Percentiles rank a stretch among this genome's conserved stretches.
Evolutionary conservation across 192 early-diverging fungal genomes (phyloP).

Genomic region (Funneliformis mosseae): DNA sequence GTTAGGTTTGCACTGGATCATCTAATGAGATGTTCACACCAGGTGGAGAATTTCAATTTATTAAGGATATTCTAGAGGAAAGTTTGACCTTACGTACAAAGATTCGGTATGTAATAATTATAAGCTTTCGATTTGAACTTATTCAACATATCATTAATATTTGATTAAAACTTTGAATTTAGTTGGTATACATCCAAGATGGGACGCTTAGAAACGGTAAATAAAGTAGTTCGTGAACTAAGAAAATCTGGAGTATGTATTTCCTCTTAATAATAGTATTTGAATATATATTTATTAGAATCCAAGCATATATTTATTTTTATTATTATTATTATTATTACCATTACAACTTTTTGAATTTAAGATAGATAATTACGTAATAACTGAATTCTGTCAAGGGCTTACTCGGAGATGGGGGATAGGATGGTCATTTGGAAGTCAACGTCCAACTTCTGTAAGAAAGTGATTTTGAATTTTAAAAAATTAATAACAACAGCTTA

Average conservation of each 20-base stretch:
- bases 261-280: background rate
- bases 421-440: constrained; percentile 56
- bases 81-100: constrained; percentile 47
- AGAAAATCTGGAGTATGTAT: constrained; percentile 45
- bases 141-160: background rate
- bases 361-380: constrained; percentile 55
- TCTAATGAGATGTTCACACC: constrained; percentile 73
- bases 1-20: constrained; percentile 59
- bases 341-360: background rate
- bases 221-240: constrained; percentile 43
- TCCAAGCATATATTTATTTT: background rate
- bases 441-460: constrained; percentile 42
- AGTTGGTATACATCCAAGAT: constrained; percentile 85
- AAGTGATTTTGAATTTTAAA: background rate
- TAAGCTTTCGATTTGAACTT: background rate
- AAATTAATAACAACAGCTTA: background rate
- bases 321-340: too few species aligned
- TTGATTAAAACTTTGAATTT: background rate
- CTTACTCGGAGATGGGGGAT: constrained; percentile 56
- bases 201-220: constrained; percentile 62
- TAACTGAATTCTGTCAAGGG: constrained; percentile 60
- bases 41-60: constrained; percentile 81
- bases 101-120: constrained; percentile 41
- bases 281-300: background rate
- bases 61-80: constrained; percentile 67